Base-by-base conservation (phyloP, 2,329 filamentous ascomycete genomes). In the Xylaria sp. region DNA sequence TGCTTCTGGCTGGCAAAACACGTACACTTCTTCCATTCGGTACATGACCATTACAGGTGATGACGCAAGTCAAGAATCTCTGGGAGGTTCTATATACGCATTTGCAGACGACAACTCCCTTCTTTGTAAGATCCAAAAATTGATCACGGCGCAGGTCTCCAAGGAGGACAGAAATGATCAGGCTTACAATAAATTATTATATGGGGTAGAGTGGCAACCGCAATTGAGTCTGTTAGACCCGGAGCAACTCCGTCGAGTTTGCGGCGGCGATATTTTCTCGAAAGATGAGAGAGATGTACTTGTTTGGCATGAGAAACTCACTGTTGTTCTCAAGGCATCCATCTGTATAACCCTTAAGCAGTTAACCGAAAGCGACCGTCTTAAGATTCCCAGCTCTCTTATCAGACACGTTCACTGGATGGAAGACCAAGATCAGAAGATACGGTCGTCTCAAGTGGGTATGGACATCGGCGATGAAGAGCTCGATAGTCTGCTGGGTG, bases 141-240 rank as follows among this genome's bases (percentile, higher is more conserved):
- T 76, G 4, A 60, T 75, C 8, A 78, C 74, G 8, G 71, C 76
- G 7, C 67, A 75, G 5, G 72, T 81, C 2, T 75, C 77, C 1
- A 74, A 69, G 56, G 70, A 69, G 1, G 62, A 66, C 2, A 67
- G 73, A 10, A 56, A 57, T 7, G 52, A 64, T 4, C 54, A 71
- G n/a, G 25, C 54, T 28, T 51, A 52, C 20, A 73, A 75, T 62
- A 79, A 78, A 54, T 65, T 82, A 51, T 66, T 82, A 10, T 75
- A 82, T 57, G 75, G 69, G 7, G 68, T 81, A 39, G 77, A 80
- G 31, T 82, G 80, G 80, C 79, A 80, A 67, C 81, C 80, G 0
- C 79, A 82, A 60, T 71, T 82, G 23, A 80, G 79, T 71, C 51
- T 81, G n/a, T 72, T 82, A 15, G 67, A 71, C 18, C 71, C 72